Conservation (phyloP, 2,329 filamentous ascomycete genomes). For the Claviceps arundinis region DNA sequence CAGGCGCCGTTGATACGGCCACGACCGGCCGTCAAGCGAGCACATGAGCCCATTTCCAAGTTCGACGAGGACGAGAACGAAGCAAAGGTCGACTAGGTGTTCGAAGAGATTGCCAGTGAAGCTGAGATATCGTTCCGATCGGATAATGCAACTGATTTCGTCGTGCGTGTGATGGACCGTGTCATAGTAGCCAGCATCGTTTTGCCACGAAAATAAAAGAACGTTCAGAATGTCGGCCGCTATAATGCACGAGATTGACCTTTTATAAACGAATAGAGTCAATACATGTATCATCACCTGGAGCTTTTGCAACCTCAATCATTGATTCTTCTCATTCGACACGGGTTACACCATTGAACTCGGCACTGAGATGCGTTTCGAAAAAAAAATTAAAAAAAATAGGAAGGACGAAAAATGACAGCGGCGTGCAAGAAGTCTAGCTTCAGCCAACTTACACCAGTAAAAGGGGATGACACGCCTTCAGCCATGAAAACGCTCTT, state of each 20-base stretch:
- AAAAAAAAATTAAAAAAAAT: background rate
- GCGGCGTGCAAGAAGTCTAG: background rate
- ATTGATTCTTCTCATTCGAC: too few relatives aligned
- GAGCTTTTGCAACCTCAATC: background rate
- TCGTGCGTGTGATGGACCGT: slow-evolving; percentile 5
- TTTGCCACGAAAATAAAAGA: slow-evolving; percentile 6
- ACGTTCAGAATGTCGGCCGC: slow-evolving; percentile 5
- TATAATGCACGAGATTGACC: slow-evolving; percentile 5
- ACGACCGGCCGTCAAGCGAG: slow-evolving; percentile 1
- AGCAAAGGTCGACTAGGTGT: slow-evolving; percentile 3
- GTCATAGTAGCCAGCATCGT: slow-evolving; percentile 5
- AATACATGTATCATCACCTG: background rate
- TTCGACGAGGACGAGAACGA: slow-evolving; percentile 4
- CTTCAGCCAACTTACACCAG: slow-evolving; percentile 3
- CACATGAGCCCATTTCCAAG: slow-evolving; percentile 6
- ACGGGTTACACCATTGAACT: too few relatives aligned
- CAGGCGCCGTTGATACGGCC: slow-evolving; percentile 2
- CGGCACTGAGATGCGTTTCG: too few relatives aligned
- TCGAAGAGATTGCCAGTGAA: slow-evolving; percentile 7
- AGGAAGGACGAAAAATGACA: background rate
- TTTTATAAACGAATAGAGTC: background rate
- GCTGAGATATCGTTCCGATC: slow-evolving; percentile 6
- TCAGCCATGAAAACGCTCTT: slow-evolving; percentile 4
- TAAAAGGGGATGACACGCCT: slow-evolving; percentile 3
- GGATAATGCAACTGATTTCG: slow-evolving; percentile 5